Conservation (phyloP, 2,329 filamentous ascomycete species). For the Zymoseptoria passerinii region DNA sequence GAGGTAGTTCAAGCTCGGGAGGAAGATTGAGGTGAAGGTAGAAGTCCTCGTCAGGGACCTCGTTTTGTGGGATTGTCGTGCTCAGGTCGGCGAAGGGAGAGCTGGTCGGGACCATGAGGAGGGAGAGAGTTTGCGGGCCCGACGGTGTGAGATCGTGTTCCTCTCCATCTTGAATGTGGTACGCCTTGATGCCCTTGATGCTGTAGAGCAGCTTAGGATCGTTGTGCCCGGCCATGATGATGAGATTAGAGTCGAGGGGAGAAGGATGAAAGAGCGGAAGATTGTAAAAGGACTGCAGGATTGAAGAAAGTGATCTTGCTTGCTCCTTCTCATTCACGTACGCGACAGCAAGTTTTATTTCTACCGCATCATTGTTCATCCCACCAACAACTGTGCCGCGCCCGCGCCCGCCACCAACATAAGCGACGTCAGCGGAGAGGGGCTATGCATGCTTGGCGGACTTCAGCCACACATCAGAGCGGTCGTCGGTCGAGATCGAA, state of each 20-base stretch:
- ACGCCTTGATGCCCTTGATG: constrained; percentile 79
- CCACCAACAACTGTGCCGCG: background rate
- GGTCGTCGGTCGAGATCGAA: background rate
- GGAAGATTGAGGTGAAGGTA: constrained; percentile 93
- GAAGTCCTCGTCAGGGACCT: constrained; percentile 72
- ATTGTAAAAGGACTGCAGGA: background rate
- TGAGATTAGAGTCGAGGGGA: background rate
- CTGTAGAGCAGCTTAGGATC: constrained; percentile 50
- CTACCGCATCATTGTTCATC: background rate
- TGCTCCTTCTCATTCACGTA: background rate
- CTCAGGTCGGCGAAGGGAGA: constrained; percentile 55
- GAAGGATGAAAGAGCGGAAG: background rate
- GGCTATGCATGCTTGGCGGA: background rate
- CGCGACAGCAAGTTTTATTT: background rate
- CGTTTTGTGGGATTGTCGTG: constrained; percentile 49
- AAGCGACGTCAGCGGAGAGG: background rate
- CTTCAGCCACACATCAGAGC: background rate
- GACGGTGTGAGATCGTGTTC: constrained; percentile 75
- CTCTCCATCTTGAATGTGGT: constrained; percentile 80
- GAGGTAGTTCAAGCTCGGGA: constrained; percentile 83
- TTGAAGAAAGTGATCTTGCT: background rate
- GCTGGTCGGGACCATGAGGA: constrained; percentile 91
- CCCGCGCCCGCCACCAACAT: background rate
- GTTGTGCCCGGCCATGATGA: constrained; percentile 42
- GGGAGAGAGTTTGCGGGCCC: constrained; percentile 81